Percentiles rank a stretch among this genome's conserved stretches.
Evolutionary conservation across 108 stramenopile genomes (phyloP).

Genomic region (Bacterosira constricta): DNA sequence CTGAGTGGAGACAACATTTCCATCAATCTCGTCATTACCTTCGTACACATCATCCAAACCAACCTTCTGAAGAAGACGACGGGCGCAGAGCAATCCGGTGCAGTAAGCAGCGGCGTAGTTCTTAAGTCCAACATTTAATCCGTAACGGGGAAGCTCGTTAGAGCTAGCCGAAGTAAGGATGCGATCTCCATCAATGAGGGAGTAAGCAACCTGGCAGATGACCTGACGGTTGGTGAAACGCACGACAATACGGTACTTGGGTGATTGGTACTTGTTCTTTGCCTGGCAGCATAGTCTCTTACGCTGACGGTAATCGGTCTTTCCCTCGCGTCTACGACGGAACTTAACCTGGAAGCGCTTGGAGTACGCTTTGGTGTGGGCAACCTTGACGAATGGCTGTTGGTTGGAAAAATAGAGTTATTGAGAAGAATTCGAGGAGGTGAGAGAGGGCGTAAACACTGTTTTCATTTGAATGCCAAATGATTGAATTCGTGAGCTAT

Average conservation of each 20-base stretch:
- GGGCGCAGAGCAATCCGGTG: conserved; percentile 96
- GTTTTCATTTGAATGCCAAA: too few species aligned
- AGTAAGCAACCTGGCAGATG: conserved; percentile 96
- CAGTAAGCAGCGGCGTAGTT: conserved; percentile 99
- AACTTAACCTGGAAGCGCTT: conserved; percentile 99
- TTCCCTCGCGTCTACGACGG: conserved; percentile 98
- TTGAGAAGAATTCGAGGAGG: not conserved
- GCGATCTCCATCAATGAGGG: conserved; percentile 96
- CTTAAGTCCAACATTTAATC: conserved; percentile 95
- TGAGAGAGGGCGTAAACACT: too few species aligned
- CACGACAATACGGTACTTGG: conserved; percentile 98
- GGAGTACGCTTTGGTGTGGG: conserved; percentile 98
- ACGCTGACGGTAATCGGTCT: conserved; percentile 99
- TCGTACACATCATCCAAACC: conserved; percentile 95
- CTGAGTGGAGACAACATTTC: conserved; percentile 83
- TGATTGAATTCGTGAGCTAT: too few species aligned
- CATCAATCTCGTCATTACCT: conserved; percentile 89
- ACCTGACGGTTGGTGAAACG: conserved; percentile 94
- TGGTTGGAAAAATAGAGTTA: not conserved
- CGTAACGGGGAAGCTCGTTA: conserved; percentile 93
- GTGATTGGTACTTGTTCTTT: conserved; percentile 99
- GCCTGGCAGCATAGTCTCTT: conserved; percentile 95
- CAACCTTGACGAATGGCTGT: conserved; percentile 91
- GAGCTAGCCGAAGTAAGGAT: conserved; percentile 89
- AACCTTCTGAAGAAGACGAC: conserved; percentile 96